Conservation (phyloP, 129 eudicot species). For the Cynara cardunculus region DNA sequence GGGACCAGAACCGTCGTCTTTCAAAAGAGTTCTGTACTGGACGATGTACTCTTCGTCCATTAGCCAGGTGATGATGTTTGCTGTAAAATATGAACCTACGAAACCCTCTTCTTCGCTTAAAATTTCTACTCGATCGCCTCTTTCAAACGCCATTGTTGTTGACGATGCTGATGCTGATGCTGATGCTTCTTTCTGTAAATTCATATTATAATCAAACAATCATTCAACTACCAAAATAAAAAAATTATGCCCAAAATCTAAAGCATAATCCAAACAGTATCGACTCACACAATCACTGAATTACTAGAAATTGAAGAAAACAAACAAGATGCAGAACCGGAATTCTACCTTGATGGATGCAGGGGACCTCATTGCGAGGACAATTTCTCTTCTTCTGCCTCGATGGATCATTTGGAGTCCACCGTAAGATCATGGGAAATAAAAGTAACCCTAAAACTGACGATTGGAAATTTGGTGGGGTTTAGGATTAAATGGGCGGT, state of each 20-base stretch:
- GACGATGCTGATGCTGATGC: conserved; percentile 7
- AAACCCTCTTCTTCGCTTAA: conserved; percentile 40
- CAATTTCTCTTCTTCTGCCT: not conserved
- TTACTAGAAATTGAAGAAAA: not conserved
- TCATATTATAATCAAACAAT: too few relatives aligned
- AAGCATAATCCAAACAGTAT: not conserved
- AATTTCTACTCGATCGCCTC: conserved; percentile 48
- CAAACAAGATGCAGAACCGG: not conserved
- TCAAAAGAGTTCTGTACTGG: conserved; percentile 40
- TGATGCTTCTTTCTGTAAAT: not conserved
- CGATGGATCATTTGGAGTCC: not conserved
- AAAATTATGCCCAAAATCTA: not conserved
- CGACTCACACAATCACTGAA: not conserved
- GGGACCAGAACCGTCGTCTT: conserved; percentile 32
- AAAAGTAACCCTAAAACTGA: not conserved
- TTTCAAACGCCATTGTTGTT: conserved; percentile 15
- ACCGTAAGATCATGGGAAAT: not conserved
- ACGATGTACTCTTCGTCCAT: conserved; percentile 31
- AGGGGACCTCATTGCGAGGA: not conserved
- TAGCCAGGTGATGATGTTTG: conserved; percentile 31
- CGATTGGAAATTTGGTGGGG: not conserved
- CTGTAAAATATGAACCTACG: conserved; percentile 39
- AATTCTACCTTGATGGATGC: not conserved
- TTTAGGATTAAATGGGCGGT: not conserved
- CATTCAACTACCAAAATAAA: not conserved